Evolutionary conservation across 805 yeast genomes (phyloP).

Genomic region (Yarrowia deformans): DNA sequence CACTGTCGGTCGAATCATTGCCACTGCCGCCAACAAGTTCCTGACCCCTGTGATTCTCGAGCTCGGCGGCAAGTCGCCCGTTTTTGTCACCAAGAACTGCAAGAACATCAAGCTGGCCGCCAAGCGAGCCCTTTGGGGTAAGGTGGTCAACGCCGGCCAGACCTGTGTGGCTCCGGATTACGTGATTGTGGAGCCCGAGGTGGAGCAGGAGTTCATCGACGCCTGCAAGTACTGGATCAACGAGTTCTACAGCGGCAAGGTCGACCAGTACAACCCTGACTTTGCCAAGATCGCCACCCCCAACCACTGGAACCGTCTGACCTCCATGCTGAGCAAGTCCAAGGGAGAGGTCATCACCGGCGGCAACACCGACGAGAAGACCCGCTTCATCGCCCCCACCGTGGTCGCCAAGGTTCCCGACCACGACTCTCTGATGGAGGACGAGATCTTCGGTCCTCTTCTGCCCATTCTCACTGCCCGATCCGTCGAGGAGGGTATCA

Average conservation of each 20-base stretch:
- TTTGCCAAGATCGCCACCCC: slow-evolving; percentile 69
- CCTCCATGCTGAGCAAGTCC: slow-evolving; percentile 51
- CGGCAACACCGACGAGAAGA: slow-evolving; percentile 47
- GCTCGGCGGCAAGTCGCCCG: slow-evolving; percentile 93
- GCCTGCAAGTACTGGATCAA: slow-evolving; percentile 54
- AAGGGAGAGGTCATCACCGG: slow-evolving; percentile 49
- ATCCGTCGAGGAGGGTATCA: slow-evolving; percentile 45
- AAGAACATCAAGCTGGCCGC: slow-evolving; percentile 55
- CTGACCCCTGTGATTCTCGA: slow-evolving; percentile 84
- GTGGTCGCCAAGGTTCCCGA: slow-evolving; percentile 66
- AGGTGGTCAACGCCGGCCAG: slow-evolving; percentile 84
- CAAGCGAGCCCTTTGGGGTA: slow-evolving; percentile 77
- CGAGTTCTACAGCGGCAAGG: slow-evolving; percentile 52
- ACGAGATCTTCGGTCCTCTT: slow-evolving; percentile 84
- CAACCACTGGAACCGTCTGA: slow-evolving; percentile 59
- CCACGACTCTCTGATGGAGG: slow-evolving; percentile 73
- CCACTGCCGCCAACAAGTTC: slow-evolving; percentile 81
- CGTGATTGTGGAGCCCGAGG: slow-evolving; percentile 66
- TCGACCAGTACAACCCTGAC: slow-evolving; percentile 49
- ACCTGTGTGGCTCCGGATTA: slow-evolving; percentile 92
- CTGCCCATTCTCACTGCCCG: slow-evolving; percentile 72
- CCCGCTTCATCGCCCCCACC: slow-evolving; percentile 73
- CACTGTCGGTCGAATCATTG: slow-evolving; percentile 76
- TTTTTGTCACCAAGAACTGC: slow-evolving; percentile 62
- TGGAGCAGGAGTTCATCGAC: slow-evolving; percentile 60